Conservation (phyloP, 1,284 basidiomycete genomes). For the Fomitopsis betulina region DNA sequence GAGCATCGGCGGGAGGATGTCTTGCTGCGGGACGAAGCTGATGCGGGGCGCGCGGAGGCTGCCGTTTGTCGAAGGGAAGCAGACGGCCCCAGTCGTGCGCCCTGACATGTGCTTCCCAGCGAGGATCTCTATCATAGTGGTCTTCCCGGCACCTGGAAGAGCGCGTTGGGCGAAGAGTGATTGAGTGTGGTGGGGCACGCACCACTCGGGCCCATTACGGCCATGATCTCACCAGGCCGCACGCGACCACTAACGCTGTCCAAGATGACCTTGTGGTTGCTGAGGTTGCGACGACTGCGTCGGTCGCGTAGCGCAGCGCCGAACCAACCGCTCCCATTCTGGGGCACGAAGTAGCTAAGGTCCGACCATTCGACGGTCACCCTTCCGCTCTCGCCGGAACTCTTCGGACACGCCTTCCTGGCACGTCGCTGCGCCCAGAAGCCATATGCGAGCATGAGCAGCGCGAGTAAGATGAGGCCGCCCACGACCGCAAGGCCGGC, state of each 20-base stretch:
- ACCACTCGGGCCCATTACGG: conserved; percentile 85
- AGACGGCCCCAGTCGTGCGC: conserved; percentile 58
- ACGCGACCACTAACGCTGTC: conserved; percentile 67
- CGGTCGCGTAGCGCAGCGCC: conserved; percentile 2
- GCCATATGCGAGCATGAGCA: conserved; percentile 59
- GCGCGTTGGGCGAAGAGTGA: not conserved
- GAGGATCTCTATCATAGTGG: conserved; percentile 89
- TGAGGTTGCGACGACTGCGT: conserved; percentile 11
- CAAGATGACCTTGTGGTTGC: conserved; percentile 65
- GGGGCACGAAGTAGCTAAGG: conserved; percentile 60
- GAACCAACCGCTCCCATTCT: conserved; percentile 1
- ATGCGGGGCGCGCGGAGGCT: conserved; percentile 46
- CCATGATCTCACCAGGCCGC: conserved; percentile 77
- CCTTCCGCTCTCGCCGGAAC: conserved; percentile 36
- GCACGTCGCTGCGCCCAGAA: conserved; percentile 59
- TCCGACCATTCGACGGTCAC: conserved; percentile 68
- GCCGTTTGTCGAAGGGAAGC: conserved; percentile 40
- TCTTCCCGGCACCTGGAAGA: conserved; percentile 79
- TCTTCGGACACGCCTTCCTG: conserved; percentile 36
- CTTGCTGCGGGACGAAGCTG: conserved; percentile 85
- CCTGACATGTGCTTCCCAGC: conserved; percentile 90
- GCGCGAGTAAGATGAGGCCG: conserved; percentile 51
- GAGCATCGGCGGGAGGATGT: conserved; percentile 73
- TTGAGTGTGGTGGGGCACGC: conserved; percentile 15
- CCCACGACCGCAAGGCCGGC: conserved; percentile 84